These are phyloP conservation scores for Umbelopsis isabellina DNA, from an alignment of 192 early-diverging fungal genomes.

Conservation along the genomic window DNA sequence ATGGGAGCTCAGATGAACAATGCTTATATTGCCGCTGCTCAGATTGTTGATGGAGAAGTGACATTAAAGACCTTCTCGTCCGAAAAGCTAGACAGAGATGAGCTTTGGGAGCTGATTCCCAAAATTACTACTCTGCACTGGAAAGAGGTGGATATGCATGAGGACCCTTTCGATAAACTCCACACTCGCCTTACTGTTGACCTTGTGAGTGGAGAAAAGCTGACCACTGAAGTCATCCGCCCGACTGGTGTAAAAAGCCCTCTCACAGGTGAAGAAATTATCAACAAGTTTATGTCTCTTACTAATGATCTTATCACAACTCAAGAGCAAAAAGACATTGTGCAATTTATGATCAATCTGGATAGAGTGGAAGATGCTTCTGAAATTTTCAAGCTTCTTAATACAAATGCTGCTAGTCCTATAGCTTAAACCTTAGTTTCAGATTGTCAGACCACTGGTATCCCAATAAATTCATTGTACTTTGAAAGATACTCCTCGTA, in stretches of 20 bases:
- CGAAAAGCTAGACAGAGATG: slow-evolving; percentile 20
- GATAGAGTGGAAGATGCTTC: background rate
- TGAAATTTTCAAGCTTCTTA: slow-evolving; percentile 1
- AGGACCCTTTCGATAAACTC: background rate
- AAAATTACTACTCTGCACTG: slow-evolving; percentile 19
- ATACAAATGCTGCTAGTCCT: slow-evolving; percentile 1
- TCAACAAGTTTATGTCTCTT: slow-evolving; percentile 17
- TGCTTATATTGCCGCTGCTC: slow-evolving; percentile 24
- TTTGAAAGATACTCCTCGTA: too few relatives aligned
- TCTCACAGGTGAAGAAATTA: slow-evolving; percentile 14
- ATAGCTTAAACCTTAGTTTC: background rate
- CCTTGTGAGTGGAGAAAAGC: background rate
- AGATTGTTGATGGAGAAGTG: slow-evolving; percentile 15
- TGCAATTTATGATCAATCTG: background rate
- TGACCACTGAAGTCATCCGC: slow-evolving; percentile 7
- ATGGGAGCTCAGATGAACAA: slow-evolving; percentile 30
- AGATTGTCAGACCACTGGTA: too few relatives aligned
- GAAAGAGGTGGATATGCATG: slow-evolving; percentile 16
- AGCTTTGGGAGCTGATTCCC: slow-evolving; percentile 9
- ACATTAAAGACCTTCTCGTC: slow-evolving; percentile 2
- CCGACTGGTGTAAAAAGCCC: slow-evolving; percentile 25
- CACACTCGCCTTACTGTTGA: slow-evolving; percentile 8
- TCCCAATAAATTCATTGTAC: too few relatives aligned
- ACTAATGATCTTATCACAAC: slow-evolving; percentile 15
- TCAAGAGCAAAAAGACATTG: slow-evolving; percentile 6